Base-by-base conservation (phyloP, 768 basidiomycete species). In the Russula sp. region DNA sequence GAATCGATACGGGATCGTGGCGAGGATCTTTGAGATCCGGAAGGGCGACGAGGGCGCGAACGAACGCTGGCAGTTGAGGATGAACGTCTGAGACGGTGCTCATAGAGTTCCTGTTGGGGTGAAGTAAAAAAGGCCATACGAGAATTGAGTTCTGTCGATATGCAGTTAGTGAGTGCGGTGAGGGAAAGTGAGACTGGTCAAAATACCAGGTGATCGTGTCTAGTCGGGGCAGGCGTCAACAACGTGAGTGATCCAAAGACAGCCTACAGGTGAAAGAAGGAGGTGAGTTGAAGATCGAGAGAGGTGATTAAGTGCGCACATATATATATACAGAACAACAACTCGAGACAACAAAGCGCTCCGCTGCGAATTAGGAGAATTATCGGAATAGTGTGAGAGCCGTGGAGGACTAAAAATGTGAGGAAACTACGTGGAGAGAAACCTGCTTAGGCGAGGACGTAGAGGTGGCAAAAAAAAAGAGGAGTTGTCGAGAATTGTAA, bases 81-180 rank as follows among this genome's bases (percentile, higher is more conserved):
- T 8, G 66, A 62, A 47, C 65, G 65, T 51, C 35, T 64, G 62
- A 65, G 65, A 16, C 65, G 65, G n/a, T 64, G 36, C 36, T 55
- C 62, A 34, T 47, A 38, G 6, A 65, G 1, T 43, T 66, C 66
- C 36, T 49, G 61, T 49, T 45, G 57, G 7, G 64, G 42, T 29
- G 64, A 65, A 11, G 59, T 56, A 43, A 66, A 60, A 42, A 67
- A 67, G 9, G 64, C 60, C 66, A 67, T 67, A 55, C 29, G 46
- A 41, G 34, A 45, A 49, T 38, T 35, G 18, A 22, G 20, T 45
- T 36, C 63, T 64, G 50, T 5, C 11, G 3, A 32, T 8, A 22
- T 7, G 25, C 39, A 7, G 60, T 60, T n/a, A 43, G 56, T 11
- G 9, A 7, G 36, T 13, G 42, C 3, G 36, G n/a, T 16, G 25